Conservation (phyloP, 2,329 filamentous ascomycete species). For the Exophiala lecanii-corni region DNA sequence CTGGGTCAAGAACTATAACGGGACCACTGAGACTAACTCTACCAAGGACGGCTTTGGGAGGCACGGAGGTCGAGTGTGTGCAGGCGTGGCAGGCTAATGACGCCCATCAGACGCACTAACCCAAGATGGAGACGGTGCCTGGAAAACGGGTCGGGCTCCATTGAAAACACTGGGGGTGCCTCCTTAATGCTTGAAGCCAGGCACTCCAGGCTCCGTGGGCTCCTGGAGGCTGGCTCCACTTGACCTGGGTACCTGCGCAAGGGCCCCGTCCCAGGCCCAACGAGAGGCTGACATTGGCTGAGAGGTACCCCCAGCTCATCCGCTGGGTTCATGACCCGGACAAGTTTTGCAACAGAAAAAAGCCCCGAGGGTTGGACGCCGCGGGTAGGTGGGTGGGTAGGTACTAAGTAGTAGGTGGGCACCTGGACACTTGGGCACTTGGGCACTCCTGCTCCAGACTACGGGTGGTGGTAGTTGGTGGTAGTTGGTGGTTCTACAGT, state of each 20-base stretch:
- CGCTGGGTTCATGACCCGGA: background rate
- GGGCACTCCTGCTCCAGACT: no score
- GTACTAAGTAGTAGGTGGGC: no score
- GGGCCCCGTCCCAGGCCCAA: background rate
- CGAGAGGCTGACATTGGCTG: background rate
- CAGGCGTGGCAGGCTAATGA: slow-evolving; percentile 3
- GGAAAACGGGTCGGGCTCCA: background rate
- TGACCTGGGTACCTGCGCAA: slow-evolving; percentile 1
- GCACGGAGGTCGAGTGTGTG: no score
- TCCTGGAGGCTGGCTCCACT: background rate
- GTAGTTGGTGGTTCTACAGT: background rate
- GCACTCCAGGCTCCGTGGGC: background rate
- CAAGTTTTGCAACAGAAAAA: background rate
- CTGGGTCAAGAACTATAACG: no score
- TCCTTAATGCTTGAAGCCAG: background rate
- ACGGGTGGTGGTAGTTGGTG: no score
- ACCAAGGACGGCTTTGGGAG: no score
- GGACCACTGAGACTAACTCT: no score
- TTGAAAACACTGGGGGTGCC: slow-evolving; percentile 2
- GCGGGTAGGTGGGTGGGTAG: no score
- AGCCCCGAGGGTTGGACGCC: slow-evolving; percentile 1
- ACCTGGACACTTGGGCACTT: no score
- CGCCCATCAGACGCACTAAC: background rate
- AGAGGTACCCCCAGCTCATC: background rate
- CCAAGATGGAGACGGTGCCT: background rate